phyloP scores from a whole-genome alignment of 306 rosid genomes.

The Arachis stenosperma region DNA sequence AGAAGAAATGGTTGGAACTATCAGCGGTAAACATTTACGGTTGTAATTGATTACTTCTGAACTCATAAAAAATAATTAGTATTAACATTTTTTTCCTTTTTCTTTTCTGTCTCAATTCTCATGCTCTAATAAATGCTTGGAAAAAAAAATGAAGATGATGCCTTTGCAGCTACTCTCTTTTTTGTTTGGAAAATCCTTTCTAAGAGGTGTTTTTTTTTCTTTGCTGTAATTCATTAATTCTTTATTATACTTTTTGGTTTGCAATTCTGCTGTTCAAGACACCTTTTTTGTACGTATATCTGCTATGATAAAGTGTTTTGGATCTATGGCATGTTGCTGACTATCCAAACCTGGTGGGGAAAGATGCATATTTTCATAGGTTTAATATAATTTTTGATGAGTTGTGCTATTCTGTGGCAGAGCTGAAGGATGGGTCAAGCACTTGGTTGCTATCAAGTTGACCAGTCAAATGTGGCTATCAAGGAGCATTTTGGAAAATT shows the following conservation, averaged over 20 bases:
- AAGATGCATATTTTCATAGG: slow-evolving; percentile 22
- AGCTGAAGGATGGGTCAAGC: slow-evolving; percentile 67
- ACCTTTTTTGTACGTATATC: neutral
- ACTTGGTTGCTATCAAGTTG: slow-evolving; percentile 60
- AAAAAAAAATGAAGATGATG: neutral
- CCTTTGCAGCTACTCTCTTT: neutral
- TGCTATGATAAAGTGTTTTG: neutral
- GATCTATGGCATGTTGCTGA: neutral
- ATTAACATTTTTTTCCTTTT: neutral
- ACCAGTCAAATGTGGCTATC: slow-evolving; percentile 71
- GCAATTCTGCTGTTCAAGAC: neutral
- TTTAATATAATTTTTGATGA: slow-evolving; percentile 20
- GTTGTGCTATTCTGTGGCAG: slow-evolving; percentile 36
- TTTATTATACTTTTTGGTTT: neutral
- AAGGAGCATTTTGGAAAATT: slow-evolving; percentile 67
- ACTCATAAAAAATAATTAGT: neutral
- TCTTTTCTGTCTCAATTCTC: neutral
- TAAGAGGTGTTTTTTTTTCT: neutral
- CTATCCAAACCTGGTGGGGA: neutral
- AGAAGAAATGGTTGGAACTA: neutral
- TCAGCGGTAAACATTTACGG: neutral
- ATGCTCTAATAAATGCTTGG: neutral
- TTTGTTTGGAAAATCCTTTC: neutral
- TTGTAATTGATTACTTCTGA: neutral
- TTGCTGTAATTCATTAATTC: neutral